Percentiles rank a stretch among this genome's conserved stretches.
phyloP scores from a whole-genome alignment of 2,329 filamentous ascomycete genomes.

The Knufia fluminis region DNA sequence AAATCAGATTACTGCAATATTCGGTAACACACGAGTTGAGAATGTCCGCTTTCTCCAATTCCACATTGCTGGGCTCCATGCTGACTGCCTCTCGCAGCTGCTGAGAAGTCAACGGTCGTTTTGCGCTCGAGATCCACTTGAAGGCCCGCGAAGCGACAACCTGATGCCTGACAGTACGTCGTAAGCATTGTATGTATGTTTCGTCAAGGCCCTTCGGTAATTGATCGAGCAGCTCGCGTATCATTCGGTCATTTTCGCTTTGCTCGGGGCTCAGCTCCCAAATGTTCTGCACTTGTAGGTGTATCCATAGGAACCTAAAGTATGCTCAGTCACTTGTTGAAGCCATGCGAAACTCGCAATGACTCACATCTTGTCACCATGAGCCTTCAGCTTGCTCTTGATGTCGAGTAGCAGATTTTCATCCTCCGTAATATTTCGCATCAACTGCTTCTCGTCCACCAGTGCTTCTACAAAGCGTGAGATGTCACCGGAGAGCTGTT shows the following conservation, averaged over 20 bases:
- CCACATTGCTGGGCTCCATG: neutral
- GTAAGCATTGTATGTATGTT: neutral
- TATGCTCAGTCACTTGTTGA: no score
- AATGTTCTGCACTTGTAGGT: neutral
- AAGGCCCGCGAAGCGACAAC: neutral
- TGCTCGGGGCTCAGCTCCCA: neutral
- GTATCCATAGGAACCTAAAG: slow-evolving; percentile 6
- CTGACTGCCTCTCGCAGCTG: neutral
- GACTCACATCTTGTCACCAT: slow-evolving; percentile 1
- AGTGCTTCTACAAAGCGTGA: neutral
- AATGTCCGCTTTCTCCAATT: neutral
- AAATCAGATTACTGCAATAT: neutral
- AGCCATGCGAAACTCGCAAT: no score
- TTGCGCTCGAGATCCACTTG: neutral
- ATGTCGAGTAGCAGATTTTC: neutral
- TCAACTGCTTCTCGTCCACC: neutral
- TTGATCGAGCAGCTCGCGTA: neutral
- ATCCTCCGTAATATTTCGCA: neutral
- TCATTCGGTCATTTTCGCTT: neutral
- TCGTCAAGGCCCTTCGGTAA: neutral
- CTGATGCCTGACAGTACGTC: neutral
- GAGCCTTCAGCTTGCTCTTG: neutral
- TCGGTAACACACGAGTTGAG: neutral
- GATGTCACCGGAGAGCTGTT: neutral
- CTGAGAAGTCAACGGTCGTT: neutral